A percentile compares a stretch with the other conserved stretches of the same genome.
Conservation (phyloP, 2,329 filamentous ascomycete species). For the Monosporascus sp. region DNA sequence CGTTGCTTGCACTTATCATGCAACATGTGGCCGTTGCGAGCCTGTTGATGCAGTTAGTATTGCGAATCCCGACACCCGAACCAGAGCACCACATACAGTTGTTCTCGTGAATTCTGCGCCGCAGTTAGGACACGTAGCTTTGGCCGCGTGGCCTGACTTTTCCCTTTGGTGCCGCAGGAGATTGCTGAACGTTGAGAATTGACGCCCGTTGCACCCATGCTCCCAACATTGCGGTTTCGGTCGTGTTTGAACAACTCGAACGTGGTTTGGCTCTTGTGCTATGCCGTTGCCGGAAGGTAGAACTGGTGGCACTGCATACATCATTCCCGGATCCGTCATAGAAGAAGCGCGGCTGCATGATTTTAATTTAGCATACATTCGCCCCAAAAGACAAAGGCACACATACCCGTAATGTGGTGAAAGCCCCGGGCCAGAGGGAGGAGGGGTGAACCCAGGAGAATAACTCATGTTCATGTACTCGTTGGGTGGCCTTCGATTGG, state of each 20-base stretch:
- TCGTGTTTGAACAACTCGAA: conserved; percentile 67
- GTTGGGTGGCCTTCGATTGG: conserved; percentile 17
- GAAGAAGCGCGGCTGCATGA: conserved; percentile 31
- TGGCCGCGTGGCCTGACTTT: conserved; percentile 85
- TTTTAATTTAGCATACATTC: conserved; percentile 5
- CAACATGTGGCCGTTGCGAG: conserved; percentile 76
- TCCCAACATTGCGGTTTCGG: conserved; percentile 98
- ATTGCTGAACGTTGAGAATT: conserved; percentile 96
- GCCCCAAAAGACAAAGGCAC: neutral
- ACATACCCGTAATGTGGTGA: conserved; percentile 36
- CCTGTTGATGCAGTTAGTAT: conserved; percentile 38
- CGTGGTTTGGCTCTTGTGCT: conserved; percentile 40
- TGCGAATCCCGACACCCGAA: neutral
- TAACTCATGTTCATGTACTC: conserved; percentile 43
- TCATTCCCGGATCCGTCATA: conserved; percentile 35
- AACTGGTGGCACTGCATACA: conserved; percentile 37
- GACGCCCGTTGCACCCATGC: conserved; percentile 90
- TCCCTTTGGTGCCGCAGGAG: conserved; percentile 87
- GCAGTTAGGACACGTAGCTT: conserved; percentile 85
- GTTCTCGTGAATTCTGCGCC: conserved; percentile 91
- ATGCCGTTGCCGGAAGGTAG: conserved; percentile 29
- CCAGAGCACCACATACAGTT: conserved; percentile 29
- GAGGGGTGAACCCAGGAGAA: conserved; percentile 27
- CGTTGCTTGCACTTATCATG: conserved; percentile 91
- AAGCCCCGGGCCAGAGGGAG: conserved; percentile 22